These are phyloP conservation scores for Claviceps purpurea DNA, from an alignment of 2,329 filamentous ascomycete species.

Conservation along the genomic window DNA sequence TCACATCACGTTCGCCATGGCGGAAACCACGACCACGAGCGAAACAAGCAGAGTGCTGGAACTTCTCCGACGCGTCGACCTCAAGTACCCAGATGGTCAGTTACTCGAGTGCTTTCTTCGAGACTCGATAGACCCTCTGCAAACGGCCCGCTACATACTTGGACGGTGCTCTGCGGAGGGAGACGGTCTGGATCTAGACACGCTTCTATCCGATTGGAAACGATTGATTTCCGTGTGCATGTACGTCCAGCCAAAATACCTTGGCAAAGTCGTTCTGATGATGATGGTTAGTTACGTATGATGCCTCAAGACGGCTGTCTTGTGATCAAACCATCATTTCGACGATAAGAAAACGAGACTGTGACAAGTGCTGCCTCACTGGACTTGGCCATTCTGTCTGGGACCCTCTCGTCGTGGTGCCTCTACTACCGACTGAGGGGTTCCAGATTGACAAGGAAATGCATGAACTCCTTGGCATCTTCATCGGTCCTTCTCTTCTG, in stretches of 20 bases:
- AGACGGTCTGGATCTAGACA: not conserved
- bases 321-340: not conserved
- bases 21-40: not conserved
- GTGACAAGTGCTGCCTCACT: slow-evolving; percentile 3
- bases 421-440: not conserved
- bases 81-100: slow-evolving; percentile 4
- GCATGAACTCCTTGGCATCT: not conserved
- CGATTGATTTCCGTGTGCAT: slow-evolving; percentile 2
- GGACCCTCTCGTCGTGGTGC: slow-evolving; percentile 1
- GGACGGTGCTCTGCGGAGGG: slow-evolving; percentile 1
- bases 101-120: slow-evolving; percentile 5
- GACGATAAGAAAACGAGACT: slow-evolving; percentile 1
- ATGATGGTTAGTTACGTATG: not conserved
- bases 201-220: slow-evolving; percentile 1
- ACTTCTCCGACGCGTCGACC: not conserved
- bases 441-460: not conserved
- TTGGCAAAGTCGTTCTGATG: not conserved
- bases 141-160: slow-evolving; percentile 6
- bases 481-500: not conserved
- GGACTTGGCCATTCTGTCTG: slow-evolving; percentile 2
- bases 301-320: not conserved
- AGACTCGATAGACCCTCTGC: slow-evolving; percentile 2
- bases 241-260: no score
- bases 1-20: no score
- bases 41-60: not conserved